Conservation (phyloP, 2,329 filamentous ascomycete genomes). For the Colletotrichum viniferum region DNA sequence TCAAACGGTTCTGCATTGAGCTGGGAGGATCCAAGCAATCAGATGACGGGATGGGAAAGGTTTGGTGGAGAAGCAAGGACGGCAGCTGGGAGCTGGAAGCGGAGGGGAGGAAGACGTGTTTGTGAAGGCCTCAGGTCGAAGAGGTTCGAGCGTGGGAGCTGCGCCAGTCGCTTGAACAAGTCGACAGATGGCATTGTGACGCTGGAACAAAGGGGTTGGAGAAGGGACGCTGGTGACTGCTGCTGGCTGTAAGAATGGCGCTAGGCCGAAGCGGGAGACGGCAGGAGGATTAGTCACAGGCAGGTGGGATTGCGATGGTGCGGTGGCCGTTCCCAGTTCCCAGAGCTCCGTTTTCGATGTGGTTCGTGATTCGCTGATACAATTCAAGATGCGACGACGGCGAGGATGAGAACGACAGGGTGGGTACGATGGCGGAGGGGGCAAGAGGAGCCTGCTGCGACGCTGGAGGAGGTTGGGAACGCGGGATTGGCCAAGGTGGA, state of each 20-base stretch:
- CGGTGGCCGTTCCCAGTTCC: conserved; percentile 11
- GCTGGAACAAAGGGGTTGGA: conserved; percentile 4
- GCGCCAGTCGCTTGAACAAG: neutral
- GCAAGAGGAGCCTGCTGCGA: conserved; percentile 13
- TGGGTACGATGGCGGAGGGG: neutral
- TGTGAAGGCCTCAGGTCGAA: neutral
- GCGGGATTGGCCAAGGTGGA: conserved; percentile 11
- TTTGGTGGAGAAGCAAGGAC: neutral
- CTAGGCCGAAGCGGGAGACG: neutral
- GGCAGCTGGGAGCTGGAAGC: neutral
- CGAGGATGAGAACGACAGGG: neutral
- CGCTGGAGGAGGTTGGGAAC: conserved; percentile 8
- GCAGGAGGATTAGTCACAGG: neutral
- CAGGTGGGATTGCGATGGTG: neutral
- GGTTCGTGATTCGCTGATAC: conserved; percentile 8
- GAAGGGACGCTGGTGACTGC: neutral
- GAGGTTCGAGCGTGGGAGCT: neutral
- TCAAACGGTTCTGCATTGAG: conserved; percentile 7
- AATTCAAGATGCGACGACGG: conserved; percentile 10
- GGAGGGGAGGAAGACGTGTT: neutral
- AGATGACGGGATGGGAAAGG: neutral
- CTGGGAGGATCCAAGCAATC: conserved; percentile 1
- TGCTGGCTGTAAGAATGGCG: neutral
- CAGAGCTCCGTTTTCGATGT: conserved; percentile 8
- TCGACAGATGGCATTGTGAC: neutral